These are phyloP conservation scores for Kluyveromyces starmeri DNA, from an alignment of 805 yeast genomes.

Conservation along the genomic window DNA sequence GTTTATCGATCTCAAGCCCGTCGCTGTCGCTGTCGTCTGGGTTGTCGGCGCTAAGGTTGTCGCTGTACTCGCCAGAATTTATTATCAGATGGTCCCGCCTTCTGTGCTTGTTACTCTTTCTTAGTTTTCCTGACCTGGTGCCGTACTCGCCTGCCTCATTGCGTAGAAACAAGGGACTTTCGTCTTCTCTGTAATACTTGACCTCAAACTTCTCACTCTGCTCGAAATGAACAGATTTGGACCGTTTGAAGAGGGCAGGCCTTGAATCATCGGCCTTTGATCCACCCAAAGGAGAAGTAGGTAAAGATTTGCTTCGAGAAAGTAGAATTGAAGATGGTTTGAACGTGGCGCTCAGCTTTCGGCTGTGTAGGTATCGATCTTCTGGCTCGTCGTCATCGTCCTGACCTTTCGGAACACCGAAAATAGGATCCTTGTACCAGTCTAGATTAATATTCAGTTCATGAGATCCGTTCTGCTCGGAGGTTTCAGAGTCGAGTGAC, in stretches of 20 bases:
- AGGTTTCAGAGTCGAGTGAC: too few relatives aligned
- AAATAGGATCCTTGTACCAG: too few relatives aligned
- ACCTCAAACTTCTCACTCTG: slow-evolving; percentile 46
- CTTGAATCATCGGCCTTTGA: neutral
- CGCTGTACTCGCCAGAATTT: slow-evolving; percentile 1
- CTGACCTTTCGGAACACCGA: too few relatives aligned
- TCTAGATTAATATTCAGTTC: too few relatives aligned
- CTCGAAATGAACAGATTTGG: slow-evolving; percentile 77
- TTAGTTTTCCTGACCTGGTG: slow-evolving; percentile 14
- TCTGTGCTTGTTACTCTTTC: slow-evolving; percentile 2
- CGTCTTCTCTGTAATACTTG: slow-evolving; percentile 61
- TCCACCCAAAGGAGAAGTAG: slow-evolving; percentile 1
- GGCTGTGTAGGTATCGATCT: neutral
- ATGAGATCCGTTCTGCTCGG: too few relatives aligned
- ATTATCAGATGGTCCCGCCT: too few relatives aligned
- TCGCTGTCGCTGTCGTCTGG: neutral
- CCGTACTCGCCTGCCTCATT: slow-evolving; percentile 2
- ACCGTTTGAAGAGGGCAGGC: slow-evolving; percentile 38
- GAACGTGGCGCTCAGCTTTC: neutral
- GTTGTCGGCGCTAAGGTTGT: neutral
- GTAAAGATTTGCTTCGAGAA: slow-evolving; percentile 29
- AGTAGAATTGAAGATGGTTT: slow-evolving; percentile 5
- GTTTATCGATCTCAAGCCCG: neutral
- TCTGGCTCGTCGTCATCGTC: slow-evolving; percentile 1
- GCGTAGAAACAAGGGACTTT: slow-evolving; percentile 50